A percentile compares a stretch with the other conserved stretches of the same genome.
These are phyloP conservation scores for Tricharina praecox DNA, from an alignment of 495 filamentous ascomycete genomes.

Conservation along the genomic window DNA sequence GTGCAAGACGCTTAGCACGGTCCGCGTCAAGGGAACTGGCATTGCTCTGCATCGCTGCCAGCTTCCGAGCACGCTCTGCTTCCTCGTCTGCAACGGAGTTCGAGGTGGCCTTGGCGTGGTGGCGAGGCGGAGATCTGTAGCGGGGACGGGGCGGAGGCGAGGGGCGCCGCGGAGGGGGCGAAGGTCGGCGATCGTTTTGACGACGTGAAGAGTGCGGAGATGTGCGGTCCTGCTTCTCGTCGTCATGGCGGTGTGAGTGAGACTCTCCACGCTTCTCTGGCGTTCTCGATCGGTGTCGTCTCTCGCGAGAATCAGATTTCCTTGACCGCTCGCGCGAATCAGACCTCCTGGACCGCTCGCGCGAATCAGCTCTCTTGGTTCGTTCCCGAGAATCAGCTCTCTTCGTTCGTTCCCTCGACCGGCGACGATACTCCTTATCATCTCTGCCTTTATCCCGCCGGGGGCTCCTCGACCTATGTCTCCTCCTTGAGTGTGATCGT, in stretches of 20 bases:
- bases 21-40: constrained; percentile 62
- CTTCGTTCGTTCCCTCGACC: neutral
- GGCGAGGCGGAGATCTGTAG: neutral
- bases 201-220: too few relatives aligned
- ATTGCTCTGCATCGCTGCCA: constrained; percentile 68
- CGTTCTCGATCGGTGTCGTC: neutral
- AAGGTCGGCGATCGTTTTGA: neutral
- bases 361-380: constrained; percentile 1
- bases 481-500: constrained; percentile 24
- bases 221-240: neutral
- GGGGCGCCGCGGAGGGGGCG: neutral
- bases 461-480: constrained; percentile 6
- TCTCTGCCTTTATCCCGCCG: constrained; percentile 26
- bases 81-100: constrained; percentile 24
- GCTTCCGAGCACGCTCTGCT: constrained; percentile 45
- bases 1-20: constrained; percentile 52
- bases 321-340: neutral
- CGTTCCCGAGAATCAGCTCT: constrained; percentile 5
- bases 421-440: constrained; percentile 24
- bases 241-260: neutral
- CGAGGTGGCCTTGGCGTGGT: neutral
- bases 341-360: constrained; percentile 12
- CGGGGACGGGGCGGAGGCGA: neutral
- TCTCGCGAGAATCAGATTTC: neutral
- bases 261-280: neutral